A percentile compares a stretch with the other conserved stretches of the same genome.
These are phyloP conservation scores for Penicillium crustosum DNA, from an alignment of 2,329 filamentous ascomycete species.

Conservation along the genomic window DNA sequence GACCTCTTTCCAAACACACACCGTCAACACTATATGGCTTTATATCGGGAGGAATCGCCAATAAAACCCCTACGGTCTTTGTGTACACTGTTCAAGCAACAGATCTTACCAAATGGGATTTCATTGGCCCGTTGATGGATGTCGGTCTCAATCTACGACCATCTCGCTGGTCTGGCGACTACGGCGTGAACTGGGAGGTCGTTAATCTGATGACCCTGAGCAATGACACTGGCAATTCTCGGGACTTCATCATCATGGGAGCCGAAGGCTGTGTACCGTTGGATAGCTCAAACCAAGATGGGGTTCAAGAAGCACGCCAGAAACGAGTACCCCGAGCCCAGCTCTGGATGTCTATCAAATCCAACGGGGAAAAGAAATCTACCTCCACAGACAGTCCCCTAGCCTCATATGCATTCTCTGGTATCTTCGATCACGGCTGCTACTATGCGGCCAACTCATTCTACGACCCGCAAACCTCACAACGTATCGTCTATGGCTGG, in stretches of 20 bases:
- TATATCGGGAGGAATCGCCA: conserved; percentile 50
- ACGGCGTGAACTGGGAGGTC: conserved; percentile 55
- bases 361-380: conserved; percentile 9
- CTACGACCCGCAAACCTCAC: conserved; percentile 44
- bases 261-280: conserved; percentile 44
- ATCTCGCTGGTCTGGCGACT: conserved; percentile 51
- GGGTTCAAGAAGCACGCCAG: conserved; percentile 11
- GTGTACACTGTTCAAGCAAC: conserved; percentile 46
- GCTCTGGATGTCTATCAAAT: conserved; percentile 48
- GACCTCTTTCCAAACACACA: conserved; percentile 3
- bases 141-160: conserved; percentile 41
- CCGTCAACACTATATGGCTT: conserved; percentile 45
- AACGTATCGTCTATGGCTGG: conserved; percentile 52
- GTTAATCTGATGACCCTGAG: conserved; percentile 48
- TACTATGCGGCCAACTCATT: conserved; percentile 54
- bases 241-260: conserved; percentile 49
- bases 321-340: conserved; percentile 35
- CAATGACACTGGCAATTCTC: conserved; percentile 28
- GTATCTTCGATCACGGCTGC: conserved; percentile 51
- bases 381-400: conserved; percentile 13
- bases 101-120: conserved; percentile 48
- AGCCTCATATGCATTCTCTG: conserved; percentile 43
- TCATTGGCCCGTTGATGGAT: conserved; percentile 46
- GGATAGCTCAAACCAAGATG: conserved; percentile 2
- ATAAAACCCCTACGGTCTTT: conserved; percentile 48